Evolutionary conservation across 1,284 basidiomycete species (phyloP).

Genomic region (Sphaerobolus stellatus): DNA sequence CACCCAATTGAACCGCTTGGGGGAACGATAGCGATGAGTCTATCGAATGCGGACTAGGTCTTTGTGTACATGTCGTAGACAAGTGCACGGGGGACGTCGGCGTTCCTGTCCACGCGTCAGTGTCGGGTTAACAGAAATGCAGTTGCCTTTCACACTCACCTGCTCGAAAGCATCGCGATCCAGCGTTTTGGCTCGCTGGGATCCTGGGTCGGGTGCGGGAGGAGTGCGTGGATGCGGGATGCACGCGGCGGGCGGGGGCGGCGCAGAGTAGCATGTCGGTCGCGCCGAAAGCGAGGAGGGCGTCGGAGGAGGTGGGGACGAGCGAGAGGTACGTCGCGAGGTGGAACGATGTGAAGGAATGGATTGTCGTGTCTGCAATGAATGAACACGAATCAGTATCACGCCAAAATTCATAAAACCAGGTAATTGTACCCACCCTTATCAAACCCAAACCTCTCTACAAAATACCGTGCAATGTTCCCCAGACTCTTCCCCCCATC

Average conservation of each 20-base stretch:
- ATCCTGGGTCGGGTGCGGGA: constrained; percentile 77
- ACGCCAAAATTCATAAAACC: constrained; percentile 2
- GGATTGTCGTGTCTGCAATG: constrained; percentile 62
- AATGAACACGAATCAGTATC: constrained; percentile 4
- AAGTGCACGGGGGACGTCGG: constrained; percentile 78
- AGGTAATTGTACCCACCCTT: constrained; percentile 47
- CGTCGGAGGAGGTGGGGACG: constrained; percentile 66
- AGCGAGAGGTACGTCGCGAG: constrained; percentile 74
- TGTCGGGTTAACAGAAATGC: background rate
- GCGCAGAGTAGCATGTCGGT: constrained; percentile 74
- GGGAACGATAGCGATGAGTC: constrained; percentile 79
- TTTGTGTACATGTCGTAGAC: constrained; percentile 88
- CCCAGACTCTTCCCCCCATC: constrained; percentile 57
- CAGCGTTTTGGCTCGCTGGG: constrained; percentile 68
- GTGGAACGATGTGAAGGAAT: constrained; percentile 73
- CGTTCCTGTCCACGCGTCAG: constrained; percentile 52
- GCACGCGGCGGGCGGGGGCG: constrained; percentile 70
- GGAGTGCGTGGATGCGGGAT: constrained; percentile 65
- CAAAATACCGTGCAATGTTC: constrained; percentile 68
- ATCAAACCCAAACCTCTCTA: constrained; percentile 78
- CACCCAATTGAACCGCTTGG: constrained; percentile 85
- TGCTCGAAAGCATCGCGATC: constrained; percentile 64
- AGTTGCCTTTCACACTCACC: constrained; percentile 39
- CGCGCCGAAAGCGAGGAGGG: constrained; percentile 72
- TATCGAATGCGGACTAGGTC: constrained; percentile 84